Evolutionary conservation across 78 protist species (phyloP).

Genomic region (Dictyostelium firmibasis): DNA sequence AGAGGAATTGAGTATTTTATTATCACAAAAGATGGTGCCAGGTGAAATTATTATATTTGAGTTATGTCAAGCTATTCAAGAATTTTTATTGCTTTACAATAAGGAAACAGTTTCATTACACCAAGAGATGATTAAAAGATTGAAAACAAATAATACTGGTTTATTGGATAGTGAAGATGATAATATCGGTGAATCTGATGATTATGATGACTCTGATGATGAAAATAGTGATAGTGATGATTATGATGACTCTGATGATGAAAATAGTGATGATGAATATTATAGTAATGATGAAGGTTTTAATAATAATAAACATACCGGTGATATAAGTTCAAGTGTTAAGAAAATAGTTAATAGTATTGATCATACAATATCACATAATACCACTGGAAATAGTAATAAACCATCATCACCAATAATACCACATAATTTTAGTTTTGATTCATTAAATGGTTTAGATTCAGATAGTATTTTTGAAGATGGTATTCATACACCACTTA

Average conservation of each 20-base stretch:
- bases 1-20: constrained; percentile 9
- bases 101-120: constrained; percentile 58
- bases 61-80: constrained; percentile 63
- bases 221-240: background rate
- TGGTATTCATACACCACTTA: background rate
- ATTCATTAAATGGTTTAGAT: constrained; percentile 20
- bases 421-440: constrained; percentile 14
- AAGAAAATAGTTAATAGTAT: background rate
- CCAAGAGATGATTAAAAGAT: constrained; percentile 62
- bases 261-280: background rate
- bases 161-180: background rate
- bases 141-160: background rate
- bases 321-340: background rate
- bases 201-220: background rate
- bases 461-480: constrained; percentile 28
- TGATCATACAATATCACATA: background rate
- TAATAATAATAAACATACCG: background rate
- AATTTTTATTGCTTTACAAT: constrained; percentile 30
- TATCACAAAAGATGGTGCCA: constrained; percentile 33
- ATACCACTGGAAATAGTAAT: background rate
- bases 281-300: too few relatives aligned
- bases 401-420: background rate
- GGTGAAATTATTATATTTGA: constrained; percentile 53
- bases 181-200: background rate
- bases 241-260: background rate